These are phyloP conservation scores for Lactarius indigo DNA, from an alignment of 768 basidiomycete genomes.

Conservation along the genomic window DNA sequence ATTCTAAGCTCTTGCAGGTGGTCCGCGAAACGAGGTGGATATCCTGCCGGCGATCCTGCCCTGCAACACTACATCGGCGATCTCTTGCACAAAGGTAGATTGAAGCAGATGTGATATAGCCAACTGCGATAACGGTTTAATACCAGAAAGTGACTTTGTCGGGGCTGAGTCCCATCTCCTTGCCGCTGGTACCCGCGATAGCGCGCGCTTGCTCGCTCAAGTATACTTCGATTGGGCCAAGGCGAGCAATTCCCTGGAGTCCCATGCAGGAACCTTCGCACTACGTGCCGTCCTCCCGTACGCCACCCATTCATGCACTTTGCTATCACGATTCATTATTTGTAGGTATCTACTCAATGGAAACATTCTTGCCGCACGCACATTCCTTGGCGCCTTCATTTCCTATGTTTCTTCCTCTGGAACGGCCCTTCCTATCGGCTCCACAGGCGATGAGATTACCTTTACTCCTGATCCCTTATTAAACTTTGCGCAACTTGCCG, in stretches of 20 bases:
- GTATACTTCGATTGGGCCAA: constrained; percentile 80
- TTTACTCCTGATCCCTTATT: constrained; percentile 72
- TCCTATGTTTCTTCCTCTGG: constrained; percentile 53
- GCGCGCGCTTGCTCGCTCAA: constrained; percentile 79
- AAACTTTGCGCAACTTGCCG: constrained; percentile 89
- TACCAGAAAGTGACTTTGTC: constrained; percentile 69
- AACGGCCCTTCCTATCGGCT: constrained; percentile 35
- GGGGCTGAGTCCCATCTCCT: constrained; percentile 80
- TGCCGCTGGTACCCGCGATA: constrained; percentile 83
- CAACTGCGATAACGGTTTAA: neutral
- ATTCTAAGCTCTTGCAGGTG: constrained; percentile 51
- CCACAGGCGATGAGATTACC: constrained; percentile 53
- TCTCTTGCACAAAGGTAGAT: constrained; percentile 74
- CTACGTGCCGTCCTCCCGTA: constrained; percentile 84
- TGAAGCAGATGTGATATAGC: neutral
- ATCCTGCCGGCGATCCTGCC: constrained; percentile 83
- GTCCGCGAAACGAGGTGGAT: constrained; percentile 74
- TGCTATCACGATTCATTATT: constrained; percentile 4
- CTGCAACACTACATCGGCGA: constrained; percentile 91
- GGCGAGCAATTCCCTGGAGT: constrained; percentile 35
- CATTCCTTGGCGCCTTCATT: constrained; percentile 83
- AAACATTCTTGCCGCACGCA: constrained; percentile 88
- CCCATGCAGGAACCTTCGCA: constrained; percentile 64
- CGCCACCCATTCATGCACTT: constrained; percentile 31
- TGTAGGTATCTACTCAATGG: constrained; percentile 75